These are phyloP conservation scores for Neurospora crassa DNA, from an alignment of 2,329 filamentous ascomycete genomes.

Conservation along the genomic window DNA sequence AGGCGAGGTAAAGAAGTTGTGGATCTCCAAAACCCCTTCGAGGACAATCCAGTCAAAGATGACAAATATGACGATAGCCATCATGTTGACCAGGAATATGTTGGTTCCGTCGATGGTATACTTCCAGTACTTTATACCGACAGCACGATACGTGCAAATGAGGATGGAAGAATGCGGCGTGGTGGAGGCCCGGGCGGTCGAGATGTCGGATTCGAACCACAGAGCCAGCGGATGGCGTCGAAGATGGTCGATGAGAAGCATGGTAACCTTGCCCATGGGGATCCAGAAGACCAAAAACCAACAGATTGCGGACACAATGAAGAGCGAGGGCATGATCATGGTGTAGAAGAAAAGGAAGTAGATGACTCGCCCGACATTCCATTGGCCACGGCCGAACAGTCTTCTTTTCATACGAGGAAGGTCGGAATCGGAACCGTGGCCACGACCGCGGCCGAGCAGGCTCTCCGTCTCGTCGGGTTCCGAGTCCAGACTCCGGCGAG, in stretches of 20 bases:
- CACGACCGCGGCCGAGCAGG: conserved; percentile 60
- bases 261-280: conserved; percentile 93
- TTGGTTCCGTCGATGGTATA: conserved; percentile 98
- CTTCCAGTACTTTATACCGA: conserved; percentile 95
- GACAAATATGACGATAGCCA: conserved; percentile 86
- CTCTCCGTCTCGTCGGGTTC: conserved; percentile 78
- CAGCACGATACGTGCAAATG: conserved; percentile 92
- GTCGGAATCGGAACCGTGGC: conserved; percentile 26
- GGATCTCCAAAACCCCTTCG: conserved; percentile 54
- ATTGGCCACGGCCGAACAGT: conserved; percentile 88
- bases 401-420: conserved; percentile 58
- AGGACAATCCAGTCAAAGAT: conserved; percentile 89
- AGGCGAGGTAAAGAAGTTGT: conserved; percentile 68
- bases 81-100: conserved; percentile 96
- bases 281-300: conserved; percentile 98
- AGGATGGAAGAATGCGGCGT: conserved; percentile 76
- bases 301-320: conserved; percentile 78
- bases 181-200: conserved; percentile 60
- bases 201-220: conserved; percentile 81
- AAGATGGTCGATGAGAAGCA: conserved; percentile 83
- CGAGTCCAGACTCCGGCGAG: conserved; percentile 82
- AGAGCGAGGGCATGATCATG: conserved; percentile 74
- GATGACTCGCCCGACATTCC: conserved; percentile 87
- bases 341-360: conserved; percentile 97
- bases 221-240: conserved; percentile 85